Base-by-base conservation (phyloP, 306 rosid species). In the Vigna unguiculata region DNA sequence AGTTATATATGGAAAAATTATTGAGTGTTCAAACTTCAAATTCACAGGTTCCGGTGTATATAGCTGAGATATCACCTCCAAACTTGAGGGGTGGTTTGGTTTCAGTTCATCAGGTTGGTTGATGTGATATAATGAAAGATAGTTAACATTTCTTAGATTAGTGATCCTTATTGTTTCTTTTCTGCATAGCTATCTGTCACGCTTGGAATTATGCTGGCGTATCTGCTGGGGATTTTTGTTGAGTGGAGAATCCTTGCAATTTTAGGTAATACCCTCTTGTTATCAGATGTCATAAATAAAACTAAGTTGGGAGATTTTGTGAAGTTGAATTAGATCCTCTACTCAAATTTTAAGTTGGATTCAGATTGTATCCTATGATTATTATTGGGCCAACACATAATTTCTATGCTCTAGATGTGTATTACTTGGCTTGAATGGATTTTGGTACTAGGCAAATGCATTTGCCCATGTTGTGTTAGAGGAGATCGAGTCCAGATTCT, bases 21-120 rank as follows among this genome's bases (percentile, higher is more conserved):
- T 57, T 78, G 69, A 40, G 68, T 45, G 63, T 67, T 67, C 4
- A 67, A 67, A 66, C 49, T 80, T 57, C 69, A 71, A 73, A 68
- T 83, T 78, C 32, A 25, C 74, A 95, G 97, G 97, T 92, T 64
- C 99, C 99, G 0, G 96, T 95, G 3, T 95, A 92, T 66, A 92
- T 92, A 74, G 96, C 99, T 20, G 99, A 95, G 89, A 95, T 95
- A 84, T 53, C 99, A 30, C 99, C 99, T 71, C 97, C 93, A 81
- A 88, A 95, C 84, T 48, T 92, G 83, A 89, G 99, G 82, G 99
- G 99, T 52, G 59, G 69, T 77, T 70, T 95, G 51, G 98, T 83
- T 64, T 83, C 99, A 25, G 93, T 95, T 63, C 89, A 90, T 78
- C 99, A 95, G 98, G 99, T 95, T 80, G 54, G 88, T 71, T 58